A percentile compares a stretch with the other conserved stretches of the same genome.
phyloP scores from a whole-genome alignment of 805 yeast species.

The Candida ficus region DNA sequence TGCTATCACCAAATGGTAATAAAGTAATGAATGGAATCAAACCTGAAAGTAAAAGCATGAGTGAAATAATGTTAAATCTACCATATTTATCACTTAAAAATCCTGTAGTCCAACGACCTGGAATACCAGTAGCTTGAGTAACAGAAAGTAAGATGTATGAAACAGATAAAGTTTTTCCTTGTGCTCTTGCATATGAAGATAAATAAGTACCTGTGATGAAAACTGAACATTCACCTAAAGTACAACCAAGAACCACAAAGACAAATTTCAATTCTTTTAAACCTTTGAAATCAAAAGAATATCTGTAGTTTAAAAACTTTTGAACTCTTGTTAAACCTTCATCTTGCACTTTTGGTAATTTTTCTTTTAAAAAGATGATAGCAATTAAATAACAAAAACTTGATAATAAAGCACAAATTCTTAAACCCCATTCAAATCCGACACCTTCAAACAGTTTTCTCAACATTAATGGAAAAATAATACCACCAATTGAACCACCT shows the following conservation, averaged over 20 bases:
- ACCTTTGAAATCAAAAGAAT: constrained; percentile 31
- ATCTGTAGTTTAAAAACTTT: constrained; percentile 23
- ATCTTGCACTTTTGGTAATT: constrained; percentile 29
- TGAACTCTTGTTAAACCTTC: constrained; percentile 23
- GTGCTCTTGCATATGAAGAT: constrained; percentile 44
- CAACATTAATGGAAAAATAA: constrained; percentile 48
- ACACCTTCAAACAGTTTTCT: constrained; percentile 37
- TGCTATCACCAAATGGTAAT: constrained; percentile 32
- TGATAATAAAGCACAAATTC: constrained; percentile 43
- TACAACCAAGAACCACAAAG: constrained; percentile 38
- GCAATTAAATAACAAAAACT: constrained; percentile 32
- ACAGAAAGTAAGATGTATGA: constrained; percentile 42
- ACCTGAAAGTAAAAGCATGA: constrained; percentile 27
- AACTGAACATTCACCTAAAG: constrained; percentile 42
- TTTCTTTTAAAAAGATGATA: constrained; percentile 33
- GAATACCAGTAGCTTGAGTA: constrained; percentile 35
- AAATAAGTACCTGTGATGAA: constrained; percentile 42
- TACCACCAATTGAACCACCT: constrained; percentile 53
- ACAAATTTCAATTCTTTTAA: constrained; percentile 41
- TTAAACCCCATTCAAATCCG: constrained; percentile 55
- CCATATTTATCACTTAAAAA: constrained; percentile 40
- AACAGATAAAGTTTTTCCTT: constrained; percentile 36
- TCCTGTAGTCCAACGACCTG: constrained; percentile 42
- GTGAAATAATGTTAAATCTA: constrained; percentile 45
- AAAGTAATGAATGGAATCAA: constrained; percentile 31